Evolutionary conservation across 768 basidiomycete species (phyloP).

Genomic region (Phanerochaete carnosa): DNA sequence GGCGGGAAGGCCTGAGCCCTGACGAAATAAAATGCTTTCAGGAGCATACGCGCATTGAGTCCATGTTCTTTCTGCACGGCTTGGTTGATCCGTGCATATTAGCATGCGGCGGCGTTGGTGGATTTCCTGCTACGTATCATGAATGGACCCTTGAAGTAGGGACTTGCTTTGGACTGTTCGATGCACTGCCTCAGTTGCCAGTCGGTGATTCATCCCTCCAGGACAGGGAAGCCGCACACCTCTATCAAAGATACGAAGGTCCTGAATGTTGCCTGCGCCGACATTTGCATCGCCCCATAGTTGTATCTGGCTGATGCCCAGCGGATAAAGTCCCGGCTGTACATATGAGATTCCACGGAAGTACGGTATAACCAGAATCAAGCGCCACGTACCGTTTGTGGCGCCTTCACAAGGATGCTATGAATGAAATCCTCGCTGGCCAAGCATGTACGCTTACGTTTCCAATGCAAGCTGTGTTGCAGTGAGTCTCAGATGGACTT

Average conservation of each 20-base stretch:
- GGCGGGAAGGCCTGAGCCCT: constrained; percentile 24
- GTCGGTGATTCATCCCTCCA: not conserved
- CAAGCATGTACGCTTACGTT: not conserved
- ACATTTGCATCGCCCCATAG: constrained; percentile 28
- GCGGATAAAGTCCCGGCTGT: constrained; percentile 29
- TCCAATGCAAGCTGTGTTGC: not conserved
- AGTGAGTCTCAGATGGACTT: constrained; percentile 9
- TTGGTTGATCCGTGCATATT: not conserved
- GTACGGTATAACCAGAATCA: not conserved
- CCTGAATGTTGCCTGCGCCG: constrained; percentile 23
- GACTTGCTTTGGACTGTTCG: constrained; percentile 23
- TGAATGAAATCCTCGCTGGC: constrained; percentile 23
- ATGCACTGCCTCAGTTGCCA: constrained; percentile 18
- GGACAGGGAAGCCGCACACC: constrained; percentile 2
- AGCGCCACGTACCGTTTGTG: constrained; percentile 2
- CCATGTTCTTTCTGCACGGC: constrained; percentile 28
- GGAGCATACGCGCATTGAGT: constrained; percentile 22
- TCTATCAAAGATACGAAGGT: constrained; percentile 23
- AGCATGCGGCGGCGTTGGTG: not conserved
- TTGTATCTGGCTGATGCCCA: constrained; percentile 28
- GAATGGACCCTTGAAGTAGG: constrained; percentile 22
- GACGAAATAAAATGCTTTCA: constrained; percentile 25
- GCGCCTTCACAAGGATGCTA: constrained; percentile 25
- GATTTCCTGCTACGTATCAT: constrained; percentile 14
- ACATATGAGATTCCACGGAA: not conserved